Evolutionary conservation across 108 stramenopile genomes (phyloP), one percentile per base, ranked within the genome.

Genomic region (Cyclotella sp.): DNA sequence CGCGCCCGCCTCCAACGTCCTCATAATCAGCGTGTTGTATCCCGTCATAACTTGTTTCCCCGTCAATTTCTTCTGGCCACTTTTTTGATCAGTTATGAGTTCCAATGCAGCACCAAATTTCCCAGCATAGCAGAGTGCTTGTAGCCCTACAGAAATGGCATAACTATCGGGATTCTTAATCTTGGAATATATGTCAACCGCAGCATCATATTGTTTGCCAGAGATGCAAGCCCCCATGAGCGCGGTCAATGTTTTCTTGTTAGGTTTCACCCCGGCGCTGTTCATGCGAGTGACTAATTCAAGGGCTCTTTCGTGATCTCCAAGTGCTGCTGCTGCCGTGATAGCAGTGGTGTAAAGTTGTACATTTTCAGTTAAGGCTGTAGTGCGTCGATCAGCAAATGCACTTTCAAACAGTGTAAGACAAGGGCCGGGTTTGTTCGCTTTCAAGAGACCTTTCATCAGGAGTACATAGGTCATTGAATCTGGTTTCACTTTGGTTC

Each of bases 331-430:
- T 19, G 95, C 93, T 1, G 95, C 93, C 7, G 91, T 82, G 43
- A 96, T 91, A 15, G 95, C 95, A 18, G 93, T 91, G 34, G 95
- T 96, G 84, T 93, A 96, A n/a, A 96, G 83, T 51, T 89, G 80
- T 0, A 92, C 90, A 45, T 90, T 93, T 73, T 91, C 90, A 4
- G 88, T 91, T 45, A 93, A 54, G n/a, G 81, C 89, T 16, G 87
- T 79, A 16, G 93, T 92, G 24, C 86, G 71, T 13, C 59, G 54
- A 46, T 91, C 89, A 19, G 85, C 39, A 64, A 84, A 90, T 11
- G 95, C 95, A 19, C 89, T 85, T 66, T 96, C 95, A 72, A 96
- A 96, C 28, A 94, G 71, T 11, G 90, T 87, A 9, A 96, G 70
- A 40, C 88, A 90, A 13, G 90, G 89, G 34, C 84, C 82, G 27